Conservation (phyloP, 768 basidiomycete genomes). For the Kwoniella newhampshirensis region DNA sequence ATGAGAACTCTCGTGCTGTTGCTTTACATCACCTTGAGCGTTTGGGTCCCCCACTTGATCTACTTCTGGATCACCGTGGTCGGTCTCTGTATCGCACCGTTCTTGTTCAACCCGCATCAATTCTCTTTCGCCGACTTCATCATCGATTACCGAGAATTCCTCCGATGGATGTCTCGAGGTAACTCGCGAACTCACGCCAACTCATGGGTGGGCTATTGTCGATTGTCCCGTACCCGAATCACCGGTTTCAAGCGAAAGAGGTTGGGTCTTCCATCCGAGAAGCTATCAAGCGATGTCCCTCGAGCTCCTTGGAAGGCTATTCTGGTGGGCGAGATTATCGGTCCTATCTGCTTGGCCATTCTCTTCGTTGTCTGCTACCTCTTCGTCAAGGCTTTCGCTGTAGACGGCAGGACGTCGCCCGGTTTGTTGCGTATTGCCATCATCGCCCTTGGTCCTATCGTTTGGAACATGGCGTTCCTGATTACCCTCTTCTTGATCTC, state of each 20-base stretch:
- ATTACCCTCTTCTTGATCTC: constrained; percentile 86
- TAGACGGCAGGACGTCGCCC: constrained; percentile 64
- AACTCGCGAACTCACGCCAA: constrained; percentile 96
- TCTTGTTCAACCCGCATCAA: constrained; percentile 99
- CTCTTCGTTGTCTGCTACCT: constrained; percentile 85
- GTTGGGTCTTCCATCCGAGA: constrained; percentile 94
- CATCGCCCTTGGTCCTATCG: constrained; percentile 88
- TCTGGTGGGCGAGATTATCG: constrained; percentile 79
- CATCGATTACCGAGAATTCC: constrained; percentile 93
- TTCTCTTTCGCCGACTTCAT: constrained; percentile 96
- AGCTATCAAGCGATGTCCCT: constrained; percentile 90
- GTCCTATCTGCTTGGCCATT: constrained; percentile 79
- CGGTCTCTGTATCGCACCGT: constrained; percentile 88
- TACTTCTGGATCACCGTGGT: constrained; percentile 98
- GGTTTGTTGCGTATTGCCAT: constrained; percentile 91
- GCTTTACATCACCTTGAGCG: constrained; percentile 85
- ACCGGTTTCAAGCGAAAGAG: constrained; percentile 99
- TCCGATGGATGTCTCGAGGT: constrained; percentile 98
- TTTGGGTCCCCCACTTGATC: constrained; percentile 89
- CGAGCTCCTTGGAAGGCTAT: constrained; percentile 90
- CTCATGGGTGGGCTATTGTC: constrained; percentile 99
- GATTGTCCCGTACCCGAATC: constrained; percentile 94
- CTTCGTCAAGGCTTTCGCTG: constrained; percentile 56
- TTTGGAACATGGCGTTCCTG: constrained; percentile 88
- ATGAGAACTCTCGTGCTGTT: constrained; percentile 89